Base-by-base conservation (phyloP, 2,329 filamentous ascomycete genomes). In the Exophiala phaeomuriformis region DNA sequence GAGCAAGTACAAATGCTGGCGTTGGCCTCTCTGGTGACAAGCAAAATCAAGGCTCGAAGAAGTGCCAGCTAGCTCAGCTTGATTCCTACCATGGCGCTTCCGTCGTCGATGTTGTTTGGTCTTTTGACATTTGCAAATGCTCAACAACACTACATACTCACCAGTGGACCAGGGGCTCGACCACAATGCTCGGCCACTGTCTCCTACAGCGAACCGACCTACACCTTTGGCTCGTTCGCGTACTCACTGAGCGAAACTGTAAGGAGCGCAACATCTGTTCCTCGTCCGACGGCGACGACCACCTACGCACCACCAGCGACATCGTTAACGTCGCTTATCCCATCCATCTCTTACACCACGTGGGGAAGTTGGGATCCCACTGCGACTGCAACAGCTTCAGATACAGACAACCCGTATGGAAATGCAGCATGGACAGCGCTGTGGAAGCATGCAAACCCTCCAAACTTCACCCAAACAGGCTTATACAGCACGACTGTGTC, bases 401-500 rank as follows among this genome's bases (percentile, higher is more conserved):
- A 68, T 42, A 62, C 56, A 1, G 43, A 53, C 1, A 63, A 69
- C 36, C 60, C 63, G 5, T 71, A 69, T 52, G 68, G 67, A 5
- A 64, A 69, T 56, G 65, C 66, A 6, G 68, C 68, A 2, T 71
- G 68, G 67, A 66, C 66, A 2, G 65, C 66, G 1, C 60, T 68
- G 51, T 70, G 69, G 69, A 39, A 60, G 29, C 41, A 56, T 5
- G 66, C 65, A 4, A 61, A 64, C 39, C 54, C 68, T 2, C 56
- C 63, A 4, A 66, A 69, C 40, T 69, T 68, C 44, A 68, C 67
- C 1, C 58, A 66, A 10, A 64, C 66, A n/a, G 64, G 66, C 1
- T 57, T 74, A n/a, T 72, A 73, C 51, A 60, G 49, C 47, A 60
- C 78, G 0, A 82, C 79, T 0, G 78, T 79, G 1, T 71, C 68